Evolutionary conservation across 768 basidiomycete species (phyloP), one percentile per base, ranked within the genome.

Genomic region (Rhodotorula babjevae): DNA sequence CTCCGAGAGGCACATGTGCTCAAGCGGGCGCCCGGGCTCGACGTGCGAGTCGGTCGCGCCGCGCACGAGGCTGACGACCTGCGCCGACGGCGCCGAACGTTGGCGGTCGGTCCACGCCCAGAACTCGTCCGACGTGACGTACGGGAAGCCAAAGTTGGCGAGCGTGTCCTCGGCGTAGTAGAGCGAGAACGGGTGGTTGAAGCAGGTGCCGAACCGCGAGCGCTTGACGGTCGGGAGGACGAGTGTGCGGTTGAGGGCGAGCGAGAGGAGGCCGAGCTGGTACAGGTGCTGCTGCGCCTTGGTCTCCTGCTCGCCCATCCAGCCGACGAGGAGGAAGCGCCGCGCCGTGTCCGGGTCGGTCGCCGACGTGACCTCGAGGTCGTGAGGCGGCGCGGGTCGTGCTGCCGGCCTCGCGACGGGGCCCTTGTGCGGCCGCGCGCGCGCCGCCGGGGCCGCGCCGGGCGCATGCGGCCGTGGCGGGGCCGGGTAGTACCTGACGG

Each of bases 141-240:
- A 63, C 16, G 65, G 61, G n/a, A 72, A 55, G 56, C 42, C 50
- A 65, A 67, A 72, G 18, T 31, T 31, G 12, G 68, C 56, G 61
- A 74, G 59, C 2, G 73, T 49, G 56, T 60, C 65, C 2, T 11
- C 53, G 71, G 85, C 83, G 71, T 87, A 87, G 78, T 87, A 87
- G 3, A 79, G 79, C 10, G 79, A 80, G 67, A 87, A 85, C 3
- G 80, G 78, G 83, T 82, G 84, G 63, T 81, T 79, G 69, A 81
- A 83, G 79, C 86, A 88, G 2, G 81, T 78, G 5, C 85, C 84
- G 47, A 87, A 81, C 29, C 84, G 83, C 64, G 84, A 84, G 68
- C 84, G 84, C 21, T 84, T 85, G 10, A 87, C 86, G 64, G 85
- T 85, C 6, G 87, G 87, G 9, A 87, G 82, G 40, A 87, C 85